Evolutionary conservation across 306 rosid species (phyloP).

Genomic region (Ormosia semicastrata): DNA sequence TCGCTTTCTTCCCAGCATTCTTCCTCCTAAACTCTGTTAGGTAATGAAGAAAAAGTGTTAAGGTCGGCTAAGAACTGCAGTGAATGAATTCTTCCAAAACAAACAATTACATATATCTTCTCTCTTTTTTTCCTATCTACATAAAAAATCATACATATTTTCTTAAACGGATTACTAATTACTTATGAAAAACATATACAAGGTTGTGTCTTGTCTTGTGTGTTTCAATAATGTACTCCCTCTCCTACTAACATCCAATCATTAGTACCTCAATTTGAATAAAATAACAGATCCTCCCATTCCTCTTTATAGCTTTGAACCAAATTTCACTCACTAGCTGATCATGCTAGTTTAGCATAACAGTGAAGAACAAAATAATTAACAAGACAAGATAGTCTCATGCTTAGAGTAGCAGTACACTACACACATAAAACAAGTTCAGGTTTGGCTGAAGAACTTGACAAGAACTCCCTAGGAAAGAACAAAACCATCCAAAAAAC

Average conservation of each 20-base stretch:
- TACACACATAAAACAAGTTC: background rate
- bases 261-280: background rate
- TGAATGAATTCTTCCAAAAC: background rate
- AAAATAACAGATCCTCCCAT: background rate
- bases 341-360: background rate
- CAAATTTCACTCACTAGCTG: background rate
- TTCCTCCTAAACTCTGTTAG: constrained; percentile 69
- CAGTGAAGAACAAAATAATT: background rate
- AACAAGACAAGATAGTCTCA: background rate
- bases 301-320: constrained; percentile 9
- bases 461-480: background rate
- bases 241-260: background rate
- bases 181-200: background rate
- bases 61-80: background rate
- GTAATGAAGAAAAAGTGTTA: constrained; percentile 14
- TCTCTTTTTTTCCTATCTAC: background rate
- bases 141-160: background rate
- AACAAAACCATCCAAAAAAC: background rate
- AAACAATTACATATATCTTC: background rate
- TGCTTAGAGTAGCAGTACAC: too few species aligned
- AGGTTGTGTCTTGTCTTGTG: background rate
- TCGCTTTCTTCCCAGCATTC: constrained; percentile 70
- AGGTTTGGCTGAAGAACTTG: too few species aligned
- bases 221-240: background rate
- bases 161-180: background rate